Base-by-base conservation (phyloP, 805 yeast genomes). In the Lachancea sp. region DNA sequence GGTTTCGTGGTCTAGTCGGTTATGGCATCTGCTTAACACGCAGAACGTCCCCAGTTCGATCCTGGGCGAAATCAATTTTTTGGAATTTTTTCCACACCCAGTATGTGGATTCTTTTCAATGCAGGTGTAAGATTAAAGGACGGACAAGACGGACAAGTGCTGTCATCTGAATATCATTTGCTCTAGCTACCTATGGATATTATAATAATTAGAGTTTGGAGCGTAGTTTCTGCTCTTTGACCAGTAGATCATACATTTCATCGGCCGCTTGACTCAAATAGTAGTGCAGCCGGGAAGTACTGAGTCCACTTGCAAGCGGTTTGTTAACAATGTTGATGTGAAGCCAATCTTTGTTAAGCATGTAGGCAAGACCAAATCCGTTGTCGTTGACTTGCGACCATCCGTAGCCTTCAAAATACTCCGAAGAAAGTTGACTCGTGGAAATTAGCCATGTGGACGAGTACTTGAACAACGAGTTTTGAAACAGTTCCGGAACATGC, bases 31-130 rank as follows among this genome's bases (percentile, higher is more conserved):
- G 96, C 96, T 87, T 89, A 88, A 90, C 97, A 90, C 97, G 96
- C 96, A 88, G 93, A 86, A 86, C 90, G 97, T 91, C 97, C 96
- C 97, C 96, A 89, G 97, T 91, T 91, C 97, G 96, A 91, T 88
- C 97, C 97, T 90, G 97, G 97, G 97, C 90, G 85, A 82, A 87
- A 84, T 88, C 96, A 89, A 56, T 62, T 64, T 62, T 71, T 22
- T 22, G 4, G 25, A 8, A 22, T 22, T 22, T 22, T 4, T 22
- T 22, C 8, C 8, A 8, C 8, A 6, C 25, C 25, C 4, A 22
- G n/a, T n/a, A n/a, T n/a, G n/a, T n/a, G n/a, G n/a, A n/a, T n/a
- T n/a, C n/a, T n/a, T n/a, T n/a, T n/a, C n/a, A n/a, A n/a, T n/a
- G n/a, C n/a, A n/a, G n/a, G n/a, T n/a, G n/a, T n/a, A n/a, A n/a